Evolutionary conservation across 371 early-diverging fungal genomes (phyloP), one percentile per base, ranked within the genome.

Genomic region (Syncephalis fuscata): DNA sequence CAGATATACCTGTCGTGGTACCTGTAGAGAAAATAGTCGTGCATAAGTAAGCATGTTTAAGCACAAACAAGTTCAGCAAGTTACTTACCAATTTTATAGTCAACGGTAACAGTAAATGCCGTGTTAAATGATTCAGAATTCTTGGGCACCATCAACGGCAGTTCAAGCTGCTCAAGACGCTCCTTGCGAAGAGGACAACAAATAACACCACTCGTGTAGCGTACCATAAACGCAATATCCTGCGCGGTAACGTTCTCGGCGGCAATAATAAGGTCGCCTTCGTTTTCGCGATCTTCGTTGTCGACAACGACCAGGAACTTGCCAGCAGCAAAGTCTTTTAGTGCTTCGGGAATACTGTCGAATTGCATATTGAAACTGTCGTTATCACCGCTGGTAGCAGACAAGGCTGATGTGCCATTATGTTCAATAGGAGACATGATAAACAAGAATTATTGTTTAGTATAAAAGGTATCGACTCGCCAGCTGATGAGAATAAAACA

Each of bases 271-370:
- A 96, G 63, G 56, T 96, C 97, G 45, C 97, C 97, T 58, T 96
- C 97, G 57, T 96, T 96, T 67, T 96, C 97, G 7, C 95, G 81
- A 57, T 90, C 93, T 55, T 92, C 92, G 60, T 92, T 84, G 65
- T 96, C 97, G 61, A 92, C 85, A 0, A 85, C 95, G 44, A 96
- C 69, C 19, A 96, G 70, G 56, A 89, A 84, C 54, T 90, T 73
- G 47, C 92, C 89, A 20, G 66, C 66, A 42, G 72, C 71, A 51
- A 86, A 70, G 38, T 78, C 86, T 37, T 73, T 73, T 22, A 88
- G 56, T 14, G 88, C 87, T 44, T 70, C 68, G 49, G 76, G 72
- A 22, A 88, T 71, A n/a, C 73, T 62, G 57, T 85, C 79, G 60
- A 88, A 88, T 17, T 57, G 32, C 32, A n/a, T n/a, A n/a, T n/a